Evolutionary conservation across 164 flowering plant genomes (phyloP).

Genomic region (Vitis cinerea): DNA sequence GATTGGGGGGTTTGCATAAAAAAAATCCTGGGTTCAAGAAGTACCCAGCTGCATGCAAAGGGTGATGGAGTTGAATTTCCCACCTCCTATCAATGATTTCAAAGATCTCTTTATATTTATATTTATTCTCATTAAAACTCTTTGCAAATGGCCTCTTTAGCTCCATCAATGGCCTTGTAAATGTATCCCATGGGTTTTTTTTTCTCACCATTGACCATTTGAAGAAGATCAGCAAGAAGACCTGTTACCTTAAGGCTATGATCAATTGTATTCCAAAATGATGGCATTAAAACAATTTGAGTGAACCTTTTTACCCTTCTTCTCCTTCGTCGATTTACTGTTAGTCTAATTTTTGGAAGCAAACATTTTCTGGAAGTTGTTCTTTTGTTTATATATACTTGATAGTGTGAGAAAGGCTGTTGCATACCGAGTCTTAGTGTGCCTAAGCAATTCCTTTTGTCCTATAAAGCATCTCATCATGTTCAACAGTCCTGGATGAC

Average conservation of each 20-base stretch:
- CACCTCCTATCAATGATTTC: conserved; percentile 12
- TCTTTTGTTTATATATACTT: neutral
- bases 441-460: neutral
- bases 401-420: neutral
- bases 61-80: conserved; percentile 12
- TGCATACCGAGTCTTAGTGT: neutral
- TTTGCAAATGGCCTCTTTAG: conserved; percentile 13
- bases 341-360: neutral
- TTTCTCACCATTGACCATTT: conserved; percentile 19
- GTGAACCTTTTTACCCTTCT: neutral
- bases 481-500: neutral
- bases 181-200: conserved; percentile 21
- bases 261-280: conserved; percentile 9
- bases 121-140: neutral
- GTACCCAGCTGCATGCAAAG: conserved; percentile 17
- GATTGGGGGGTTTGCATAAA: neutral
- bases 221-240: conserved; percentile 2
- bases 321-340: conserved; percentile 2
- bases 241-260: conserved; percentile 4
- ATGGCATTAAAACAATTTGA: neutral
- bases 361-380: neutral
- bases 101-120: neutral
- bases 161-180: conserved; percentile 21
- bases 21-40: conserved; percentile 12
- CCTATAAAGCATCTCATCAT: conserved; percentile 3